A percentile compares a stretch with the other conserved stretches of the same genome.
phyloP scores from a whole-genome alignment of 1,284 basidiomycete species.

The Coriolopsis trogii region DNA sequence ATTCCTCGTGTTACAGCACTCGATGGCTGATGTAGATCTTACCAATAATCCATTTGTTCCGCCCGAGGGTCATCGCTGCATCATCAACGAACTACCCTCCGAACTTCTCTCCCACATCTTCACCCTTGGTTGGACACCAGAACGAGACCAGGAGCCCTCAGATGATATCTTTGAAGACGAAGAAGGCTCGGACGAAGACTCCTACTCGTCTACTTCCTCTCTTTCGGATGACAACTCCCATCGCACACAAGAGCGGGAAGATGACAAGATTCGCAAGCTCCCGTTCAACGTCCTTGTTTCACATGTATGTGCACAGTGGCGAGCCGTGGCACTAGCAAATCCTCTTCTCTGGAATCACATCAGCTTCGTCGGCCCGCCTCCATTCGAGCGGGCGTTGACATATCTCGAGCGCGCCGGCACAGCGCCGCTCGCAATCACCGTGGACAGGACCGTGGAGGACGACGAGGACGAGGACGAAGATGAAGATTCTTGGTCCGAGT shows the following conservation, averaged over 20 bases:
- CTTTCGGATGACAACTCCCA: slow-evolving; percentile 23
- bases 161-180: slow-evolving; percentile 35
- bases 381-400: slow-evolving; percentile 46
- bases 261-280: slow-evolving; percentile 17
- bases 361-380: slow-evolving; percentile 48
- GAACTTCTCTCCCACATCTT: slow-evolving; percentile 65
- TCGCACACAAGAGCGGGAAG: slow-evolving; percentile 26
- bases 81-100: slow-evolving; percentile 57
- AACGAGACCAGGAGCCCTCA: slow-evolving; percentile 27
- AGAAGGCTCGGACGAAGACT: slow-evolving; percentile 32
- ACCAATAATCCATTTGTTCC: slow-evolving; percentile 40
- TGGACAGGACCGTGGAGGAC: slow-evolving; percentile 23
- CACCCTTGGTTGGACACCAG: slow-evolving; percentile 46
- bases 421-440: slow-evolving; percentile 39
- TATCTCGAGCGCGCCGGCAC: slow-evolving; percentile 46
- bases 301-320: slow-evolving; percentile 45
- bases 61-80: slow-evolving; percentile 46
- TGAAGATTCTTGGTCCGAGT: slow-evolving; percentile 7
- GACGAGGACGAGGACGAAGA: slow-evolving; percentile 56
- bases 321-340: slow-evolving; percentile 34
- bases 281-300: slow-evolving; percentile 46
- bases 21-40: slow-evolving; percentile 14
- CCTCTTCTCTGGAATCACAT: slow-evolving; percentile 42
- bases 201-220: slow-evolving; percentile 19
- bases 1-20: neutral